Base-by-base conservation (phyloP, 495 filamentous ascomycete genomes). In the Podospora fimiseda region DNA sequence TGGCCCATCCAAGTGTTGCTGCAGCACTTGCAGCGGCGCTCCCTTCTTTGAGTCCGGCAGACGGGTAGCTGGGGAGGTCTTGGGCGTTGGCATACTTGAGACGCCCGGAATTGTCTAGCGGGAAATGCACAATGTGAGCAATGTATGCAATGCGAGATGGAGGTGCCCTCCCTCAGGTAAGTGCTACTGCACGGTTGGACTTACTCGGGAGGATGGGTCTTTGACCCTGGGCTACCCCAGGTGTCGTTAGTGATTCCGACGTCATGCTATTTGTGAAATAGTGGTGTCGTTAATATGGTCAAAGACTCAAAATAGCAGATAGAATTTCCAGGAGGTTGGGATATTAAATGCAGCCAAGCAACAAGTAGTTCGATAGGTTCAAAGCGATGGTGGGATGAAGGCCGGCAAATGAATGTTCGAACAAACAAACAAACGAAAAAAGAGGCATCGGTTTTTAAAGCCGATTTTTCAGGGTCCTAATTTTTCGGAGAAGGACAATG, bases 21-120 rank as follows among this genome's bases (percentile, higher is more conserved):
- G 88, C 89, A 33, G 85, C 81, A 47, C 81, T 80, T 18, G 88
- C 89, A 40, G 87, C 88, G 24, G 83, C 75, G 52, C 70, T 80
- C 49, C 78, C 75, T 44, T 81, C 75, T 36, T 61, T 70, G 58
- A 90, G 75, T 21, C 87, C 88, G 38, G 76, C 63, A 18, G 78
- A 76, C 11, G 87, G 83, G 54, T 73, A 89, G 57, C 79, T 79
- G 21, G 86, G 84, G 9, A 90, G 75, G 53, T 87, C 82, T 47
- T 79, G 74, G 16, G 82, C 76, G 56, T 77, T 78, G 53, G 86
- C 82, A 68, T 88, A 82, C 67, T 81, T 85, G 59, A 85, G 73
- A 36, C 78, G 80, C 23, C 81, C 77, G 9, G 83, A 65, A 45
- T 61, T 60, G 50, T 58, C 68, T 74, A 40, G 45, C 43, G 44